phyloP scores from a whole-genome alignment of 495 filamentous ascomycete genomes.

The Penicillium ochrochloron region DNA sequence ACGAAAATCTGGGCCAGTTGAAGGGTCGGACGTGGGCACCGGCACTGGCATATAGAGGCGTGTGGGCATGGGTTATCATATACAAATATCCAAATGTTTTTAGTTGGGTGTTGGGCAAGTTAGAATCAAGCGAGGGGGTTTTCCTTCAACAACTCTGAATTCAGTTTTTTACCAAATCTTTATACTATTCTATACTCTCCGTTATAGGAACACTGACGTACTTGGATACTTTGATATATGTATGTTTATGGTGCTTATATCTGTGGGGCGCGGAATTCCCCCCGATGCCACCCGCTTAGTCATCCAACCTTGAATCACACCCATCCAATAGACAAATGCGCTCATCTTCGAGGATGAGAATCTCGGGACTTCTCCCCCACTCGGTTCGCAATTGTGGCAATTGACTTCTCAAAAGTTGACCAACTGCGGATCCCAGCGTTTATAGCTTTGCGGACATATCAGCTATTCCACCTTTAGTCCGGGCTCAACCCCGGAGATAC shows the following conservation, averaged over 20 bases:
- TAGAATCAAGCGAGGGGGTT: constrained; percentile 3
- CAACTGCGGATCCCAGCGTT: not conserved
- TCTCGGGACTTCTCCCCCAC: constrained; percentile 19
- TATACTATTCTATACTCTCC: not conserved
- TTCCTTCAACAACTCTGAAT: not conserved
- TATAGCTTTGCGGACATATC: not conserved
- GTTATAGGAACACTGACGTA: not conserved
- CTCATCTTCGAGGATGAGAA: not conserved
- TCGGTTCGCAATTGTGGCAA: constrained; percentile 17
- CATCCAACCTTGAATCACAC: not conserved
- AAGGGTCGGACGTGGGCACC: constrained; percentile 9
- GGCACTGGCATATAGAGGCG: constrained; percentile 19
- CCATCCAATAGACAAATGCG: not conserved
- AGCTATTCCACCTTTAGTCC: not conserved
- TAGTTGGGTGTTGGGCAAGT: constrained; percentile 11
- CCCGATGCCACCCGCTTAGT: not conserved
- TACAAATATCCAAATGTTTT: constrained; percentile 1
- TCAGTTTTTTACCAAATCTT: not conserved
- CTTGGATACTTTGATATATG: not conserved
- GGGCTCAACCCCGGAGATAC: constrained; percentile 14
- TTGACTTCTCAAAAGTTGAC: constrained; percentile 1
- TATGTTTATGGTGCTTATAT: too few relatives aligned
- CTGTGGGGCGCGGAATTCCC: constrained; percentile 7
- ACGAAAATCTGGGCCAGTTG: constrained; percentile 49
- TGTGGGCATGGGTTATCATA: constrained; percentile 2